Base-by-base conservation (phyloP, 1,284 basidiomycete species). In the Cutaneotrichosporon dermatis region DNA sequence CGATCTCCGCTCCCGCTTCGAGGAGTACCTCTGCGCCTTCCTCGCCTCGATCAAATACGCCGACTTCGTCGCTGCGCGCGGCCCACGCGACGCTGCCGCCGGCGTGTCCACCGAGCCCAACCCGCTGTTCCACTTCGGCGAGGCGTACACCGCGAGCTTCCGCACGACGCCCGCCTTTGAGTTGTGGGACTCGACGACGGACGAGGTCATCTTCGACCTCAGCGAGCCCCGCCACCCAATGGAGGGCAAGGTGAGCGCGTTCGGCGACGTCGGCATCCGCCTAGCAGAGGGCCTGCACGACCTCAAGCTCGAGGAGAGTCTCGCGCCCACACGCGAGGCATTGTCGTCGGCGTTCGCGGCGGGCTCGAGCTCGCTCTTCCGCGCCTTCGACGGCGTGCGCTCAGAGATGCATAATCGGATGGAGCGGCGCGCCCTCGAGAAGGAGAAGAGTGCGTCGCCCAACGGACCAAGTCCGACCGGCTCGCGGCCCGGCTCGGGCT, bases 181-280 rank as follows among this genome's bases (percentile, higher is more conserved):
- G 60, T 83, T 90, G 2, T 97, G 93, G 93, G 84, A 94, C 57
- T 81, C 85, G 46, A 84, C 86, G 39, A 96, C 93, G 0, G 92
- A 96, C 75, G 87, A 89, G 3, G 81, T 90, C 63, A 77, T 96
- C 15, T 97, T 97, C 71, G 93, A 97, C 74, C 88, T 96, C 55
- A 83, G 92, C 57, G 93, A 97, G 75, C 89, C 92, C 46, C 82
- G 88, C 55, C 92, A 95, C 76, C 92, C 92, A 41, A 94, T 90
- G 72, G 88, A 86, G 60, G 89, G 90, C 65, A 90, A 89, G 72
- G 88, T 88, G 0, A 88, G 88, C n/a, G 85, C 90, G 1, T 88
- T 95, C 2, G 82, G 90, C 5, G 92, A 97, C 69, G 87, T 97
- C 41, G 88, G 92, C 11, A 82, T 96, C 7, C 86, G 92, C 6